These are phyloP conservation scores for Erysimum cheiranthoides DNA, from an alignment of 345 rosid species.

Conservation along the genomic window DNA sequence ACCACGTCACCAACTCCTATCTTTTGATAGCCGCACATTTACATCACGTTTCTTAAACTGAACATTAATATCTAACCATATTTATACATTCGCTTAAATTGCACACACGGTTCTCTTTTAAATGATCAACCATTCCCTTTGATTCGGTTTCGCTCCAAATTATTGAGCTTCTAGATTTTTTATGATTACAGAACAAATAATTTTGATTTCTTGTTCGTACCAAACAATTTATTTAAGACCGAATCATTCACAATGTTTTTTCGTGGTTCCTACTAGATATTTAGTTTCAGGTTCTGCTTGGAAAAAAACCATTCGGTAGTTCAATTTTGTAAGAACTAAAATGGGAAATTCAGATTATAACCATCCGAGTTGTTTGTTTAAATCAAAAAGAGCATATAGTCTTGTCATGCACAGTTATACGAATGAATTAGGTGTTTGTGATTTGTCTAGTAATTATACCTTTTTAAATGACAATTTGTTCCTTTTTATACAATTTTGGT, in stretches of 20 bases:
- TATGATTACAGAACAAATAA: neutral
- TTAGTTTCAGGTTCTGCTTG: neutral
- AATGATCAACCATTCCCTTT: neutral
- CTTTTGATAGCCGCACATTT: constrained; percentile 32
- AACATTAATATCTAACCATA: constrained; percentile 37
- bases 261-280: neutral
- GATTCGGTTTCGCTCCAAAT: too few species aligned
- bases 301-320: neutral
- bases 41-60: constrained; percentile 35
- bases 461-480: constrained; percentile 16
- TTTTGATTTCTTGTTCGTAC: too few species aligned
- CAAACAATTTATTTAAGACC: neutral
- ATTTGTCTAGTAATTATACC: neutral
- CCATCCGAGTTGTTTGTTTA: neutral
- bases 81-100: constrained; percentile 23
- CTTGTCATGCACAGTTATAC: neutral
- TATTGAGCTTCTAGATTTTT: neutral
- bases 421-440: constrained; percentile 7
- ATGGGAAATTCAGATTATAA: neutral
- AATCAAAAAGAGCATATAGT: neutral
- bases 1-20: constrained; percentile 29
- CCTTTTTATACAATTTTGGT: neutral
- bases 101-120: neutral
- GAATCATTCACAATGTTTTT: neutral
- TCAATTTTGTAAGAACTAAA: neutral